Conservation (phyloP, 83 land plant genomes). For the Larix sibirica region DNA sequence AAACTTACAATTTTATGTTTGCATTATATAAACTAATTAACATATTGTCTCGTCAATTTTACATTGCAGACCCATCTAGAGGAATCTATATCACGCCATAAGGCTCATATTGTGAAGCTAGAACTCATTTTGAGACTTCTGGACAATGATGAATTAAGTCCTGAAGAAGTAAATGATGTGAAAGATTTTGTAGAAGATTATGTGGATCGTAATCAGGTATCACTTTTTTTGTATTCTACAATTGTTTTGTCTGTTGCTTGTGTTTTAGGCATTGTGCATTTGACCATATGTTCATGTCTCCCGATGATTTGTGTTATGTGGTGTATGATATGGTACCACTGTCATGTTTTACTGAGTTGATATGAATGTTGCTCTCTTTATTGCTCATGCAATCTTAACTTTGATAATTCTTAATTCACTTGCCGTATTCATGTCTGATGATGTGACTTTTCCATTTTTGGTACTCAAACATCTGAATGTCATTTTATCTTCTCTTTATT, state of each 20-base stretch:
- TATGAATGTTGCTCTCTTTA: not conserved
- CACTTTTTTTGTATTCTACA: not conserved
- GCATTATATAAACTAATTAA: not conserved
- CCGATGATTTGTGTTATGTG: not conserved
- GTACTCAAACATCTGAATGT: not conserved
- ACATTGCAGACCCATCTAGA: slow-evolving; percentile 73
- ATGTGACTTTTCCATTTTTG: not conserved
- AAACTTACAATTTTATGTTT: not conserved
- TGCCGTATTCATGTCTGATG: not conserved
- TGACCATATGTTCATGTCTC: not conserved
- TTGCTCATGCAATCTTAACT: not conserved
- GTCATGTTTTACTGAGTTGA: not conserved
- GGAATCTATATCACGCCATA: slow-evolving; percentile 84
- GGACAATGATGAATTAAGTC: slow-evolving; percentile 96
- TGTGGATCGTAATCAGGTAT: slow-evolving; percentile 96
- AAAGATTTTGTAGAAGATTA: slow-evolving; percentile 97
- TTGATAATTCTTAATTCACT: too few relatives aligned
- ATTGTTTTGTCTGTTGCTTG: slow-evolving; percentile 5
- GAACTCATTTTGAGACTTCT: slow-evolving; percentile 86
- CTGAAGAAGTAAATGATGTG: slow-evolving; percentile 93
- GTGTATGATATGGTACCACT: too few relatives aligned
- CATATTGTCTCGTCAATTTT: not conserved
- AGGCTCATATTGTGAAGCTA: slow-evolving; percentile 88
- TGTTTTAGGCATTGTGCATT: not conserved
- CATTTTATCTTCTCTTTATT: too few relatives aligned